phyloP scores from a whole-genome alignment of 371 early-diverging fungal genomes.

The Coemansia sp. region DNA sequence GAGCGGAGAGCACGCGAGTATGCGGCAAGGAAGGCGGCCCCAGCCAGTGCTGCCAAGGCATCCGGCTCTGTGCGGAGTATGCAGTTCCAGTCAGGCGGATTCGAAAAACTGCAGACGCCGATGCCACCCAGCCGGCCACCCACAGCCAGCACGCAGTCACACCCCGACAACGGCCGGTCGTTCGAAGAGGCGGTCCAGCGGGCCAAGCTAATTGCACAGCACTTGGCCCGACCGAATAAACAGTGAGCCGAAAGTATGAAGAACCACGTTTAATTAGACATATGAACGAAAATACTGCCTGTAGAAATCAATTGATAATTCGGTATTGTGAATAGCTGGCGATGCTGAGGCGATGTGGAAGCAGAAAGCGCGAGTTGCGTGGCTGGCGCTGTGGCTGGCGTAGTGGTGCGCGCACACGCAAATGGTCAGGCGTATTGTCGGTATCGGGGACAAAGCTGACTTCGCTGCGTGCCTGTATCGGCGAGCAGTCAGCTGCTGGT shows the following conservation, averaged over 20 bases:
- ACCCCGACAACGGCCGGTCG: conserved; percentile 7
- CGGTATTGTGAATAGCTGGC: conserved; percentile 12
- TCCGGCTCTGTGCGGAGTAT: conserved; percentile 14
- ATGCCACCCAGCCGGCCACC: background rate
- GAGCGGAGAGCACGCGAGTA: conserved; percentile 38
- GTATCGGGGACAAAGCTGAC: conserved; percentile 34
- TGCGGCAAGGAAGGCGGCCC: conserved; percentile 24
- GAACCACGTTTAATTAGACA: background rate
- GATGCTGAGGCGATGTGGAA: conserved; percentile 21
- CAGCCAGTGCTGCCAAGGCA: conserved; percentile 7
- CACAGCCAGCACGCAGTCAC: background rate
- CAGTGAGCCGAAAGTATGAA: too few relatives aligned
- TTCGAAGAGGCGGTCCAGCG: conserved; percentile 41
- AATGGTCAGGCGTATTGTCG: conserved; percentile 1
- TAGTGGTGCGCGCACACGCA: background rate
- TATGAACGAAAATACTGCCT: background rate
- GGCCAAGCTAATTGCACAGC: conserved; percentile 43
- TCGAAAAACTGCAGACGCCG: conserved; percentile 1
- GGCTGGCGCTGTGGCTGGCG: background rate
- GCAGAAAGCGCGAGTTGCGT: conserved; percentile 24
- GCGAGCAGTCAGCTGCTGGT: conserved; percentile 1
- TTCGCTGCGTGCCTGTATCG: conserved; percentile 9
- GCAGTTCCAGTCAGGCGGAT: conserved; percentile 30
- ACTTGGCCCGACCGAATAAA: conserved; percentile 11
- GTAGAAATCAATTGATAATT: background rate